Base-by-base conservation (phyloP, 2,329 filamentous ascomycete genomes). In the Orbilia oligospora region DNA sequence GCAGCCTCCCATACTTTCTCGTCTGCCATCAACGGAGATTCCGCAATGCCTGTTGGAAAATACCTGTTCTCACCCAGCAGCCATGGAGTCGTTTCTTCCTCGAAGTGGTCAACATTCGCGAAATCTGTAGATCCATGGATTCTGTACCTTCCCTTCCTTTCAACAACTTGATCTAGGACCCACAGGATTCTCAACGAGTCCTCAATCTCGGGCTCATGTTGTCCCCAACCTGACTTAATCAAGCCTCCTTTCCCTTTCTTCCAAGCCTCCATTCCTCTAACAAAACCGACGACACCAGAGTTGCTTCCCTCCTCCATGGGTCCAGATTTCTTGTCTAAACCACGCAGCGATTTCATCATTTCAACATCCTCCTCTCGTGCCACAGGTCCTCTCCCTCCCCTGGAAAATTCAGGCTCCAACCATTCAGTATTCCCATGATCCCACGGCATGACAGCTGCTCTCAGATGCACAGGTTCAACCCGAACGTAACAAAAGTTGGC, bases 1-100 rank as follows among this genome's bases (percentile, higher is more conserved):
- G 58, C 73, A 6, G 38, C 58, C n/a, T 55, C 41, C 73, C 73
- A 77, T 22, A 77, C 27, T 30, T 44, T 36, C 36, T 71, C 67
- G 18, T 77, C 73, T 0, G n/a, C 41, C 27, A 77, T 30, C 20
- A 61, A n/a, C 0, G 56, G 56, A 18, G 56, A 61, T 36, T 61
- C 56, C 2, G 56, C 10, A 16, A 61, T 61, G 18, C 56, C 56
- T 27, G 56, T 61, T 12, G 56, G 56, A 36, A 61, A 61, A 20
- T 61, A 61, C n/a, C 56, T 22, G 27, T 61, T 61, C 20, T 61
- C 56, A 2, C 56, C 56, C 36, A 61, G n/a, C 36, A 61, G 22
- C 56, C 56, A 61, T 20, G 56, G 56, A 5, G 56, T 33, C 20
- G 56, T 41, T 33, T 61, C 56, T n/a, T 61, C 56, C 56, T 61